These are phyloP conservation scores for Babesia divergens DNA, from an alignment of 169 alveolate species.

Conservation along the genomic window DNA sequence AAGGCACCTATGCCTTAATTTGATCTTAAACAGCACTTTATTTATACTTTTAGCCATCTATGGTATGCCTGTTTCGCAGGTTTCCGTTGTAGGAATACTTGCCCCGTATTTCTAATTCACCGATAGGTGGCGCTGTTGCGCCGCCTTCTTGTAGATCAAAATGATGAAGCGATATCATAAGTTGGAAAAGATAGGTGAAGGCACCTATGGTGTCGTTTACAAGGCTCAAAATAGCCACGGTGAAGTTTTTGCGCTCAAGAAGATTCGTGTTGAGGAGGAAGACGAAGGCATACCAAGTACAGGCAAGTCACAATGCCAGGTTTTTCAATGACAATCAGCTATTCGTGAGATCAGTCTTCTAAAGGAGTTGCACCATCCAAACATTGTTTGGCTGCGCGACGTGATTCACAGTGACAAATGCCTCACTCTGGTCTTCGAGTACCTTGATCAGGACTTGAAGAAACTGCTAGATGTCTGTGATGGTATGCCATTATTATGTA, in stretches of 20 bases:
- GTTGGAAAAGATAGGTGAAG: slow-evolving; percentile 97
- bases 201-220: slow-evolving; percentile 98
- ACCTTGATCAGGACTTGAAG: slow-evolving; percentile 96
- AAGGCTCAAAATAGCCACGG: slow-evolving; percentile 88
- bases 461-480: slow-evolving; percentile 91
- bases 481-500: slow-evolving; percentile 65
- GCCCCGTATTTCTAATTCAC: not conserved
- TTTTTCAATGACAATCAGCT: slow-evolving; percentile 88
- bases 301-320: slow-evolving; percentile 26
- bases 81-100: not conserved
- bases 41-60: not conserved
- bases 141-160: slow-evolving; percentile 7
- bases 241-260: slow-evolving; percentile 93
- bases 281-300: slow-evolving; percentile 97
- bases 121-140: slow-evolving; percentile 13
- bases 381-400: slow-evolving; percentile 96
- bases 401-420: slow-evolving; percentile 97
- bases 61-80: not conserved
- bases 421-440: slow-evolving; percentile 97
- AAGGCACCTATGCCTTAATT: too few species aligned
- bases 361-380: slow-evolving; percentile 97
- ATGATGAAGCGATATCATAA: slow-evolving; percentile 90
- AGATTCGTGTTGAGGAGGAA: slow-evolving; percentile 96
- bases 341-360: slow-evolving; percentile 95
- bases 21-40: too few species aligned